Conservation (phyloP, 805 yeast genomes). For the Spathaspora girioi region DNA sequence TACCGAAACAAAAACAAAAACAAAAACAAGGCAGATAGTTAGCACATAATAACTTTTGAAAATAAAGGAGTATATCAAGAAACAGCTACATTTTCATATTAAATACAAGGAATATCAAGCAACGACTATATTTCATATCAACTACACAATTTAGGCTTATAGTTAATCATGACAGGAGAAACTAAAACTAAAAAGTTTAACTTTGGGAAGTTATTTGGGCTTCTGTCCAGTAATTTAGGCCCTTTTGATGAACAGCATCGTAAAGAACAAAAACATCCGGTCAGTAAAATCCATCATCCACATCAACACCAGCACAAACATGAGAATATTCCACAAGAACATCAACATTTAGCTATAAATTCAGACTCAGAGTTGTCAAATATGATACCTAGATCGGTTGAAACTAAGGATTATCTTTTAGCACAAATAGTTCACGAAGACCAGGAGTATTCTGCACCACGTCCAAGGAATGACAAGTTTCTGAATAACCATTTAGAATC, state of each 20-base stretch:
- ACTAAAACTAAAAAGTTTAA: conserved; percentile 5
- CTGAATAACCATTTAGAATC: conserved; percentile 8
- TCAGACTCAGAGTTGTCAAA: conserved; percentile 5
- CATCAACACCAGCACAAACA: conserved; percentile 1
- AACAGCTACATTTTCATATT: too few relatives aligned
- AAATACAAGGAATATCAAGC: neutral
- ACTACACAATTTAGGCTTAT: too few relatives aligned
- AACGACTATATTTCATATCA: too few relatives aligned
- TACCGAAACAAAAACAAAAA: neutral
- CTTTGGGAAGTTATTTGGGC: conserved; percentile 8
- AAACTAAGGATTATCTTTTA: neutral
- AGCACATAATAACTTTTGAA: neutral
- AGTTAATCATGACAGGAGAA: conserved; percentile 4
- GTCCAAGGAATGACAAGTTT: conserved; percentile 2
- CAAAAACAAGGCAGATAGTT: neutral
- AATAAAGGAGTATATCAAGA: neutral
- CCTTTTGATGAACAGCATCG: neutral
- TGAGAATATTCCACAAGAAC: neutral
- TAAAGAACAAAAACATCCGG: too few relatives aligned
- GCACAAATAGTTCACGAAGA: neutral
- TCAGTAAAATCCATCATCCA: neutral
- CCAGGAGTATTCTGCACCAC: neutral
- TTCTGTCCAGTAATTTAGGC: conserved; percentile 3
- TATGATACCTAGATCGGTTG: conserved; percentile 2
- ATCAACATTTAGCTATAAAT: neutral